Percentiles rank a stretch among this genome's conserved stretches.
phyloP scores from a whole-genome alignment of 768 basidiomycete genomes.

The Russula vinacea region DNA sequence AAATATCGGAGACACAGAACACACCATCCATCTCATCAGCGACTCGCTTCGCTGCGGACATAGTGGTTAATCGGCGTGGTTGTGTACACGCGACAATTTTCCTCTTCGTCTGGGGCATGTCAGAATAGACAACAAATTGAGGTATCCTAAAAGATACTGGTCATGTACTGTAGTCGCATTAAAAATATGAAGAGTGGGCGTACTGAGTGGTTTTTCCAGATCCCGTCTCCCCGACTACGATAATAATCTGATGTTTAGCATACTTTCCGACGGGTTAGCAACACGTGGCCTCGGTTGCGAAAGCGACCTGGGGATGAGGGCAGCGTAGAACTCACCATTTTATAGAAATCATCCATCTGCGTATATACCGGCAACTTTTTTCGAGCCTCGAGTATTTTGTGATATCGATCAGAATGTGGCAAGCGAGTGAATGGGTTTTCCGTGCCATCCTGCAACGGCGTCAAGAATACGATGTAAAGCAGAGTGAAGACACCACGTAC shows the following conservation, averaged over 20 bases:
- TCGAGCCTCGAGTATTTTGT: constrained; percentile 77
- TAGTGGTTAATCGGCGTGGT: constrained; percentile 92
- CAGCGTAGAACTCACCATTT: constrained; percentile 59
- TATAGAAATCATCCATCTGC: constrained; percentile 90
- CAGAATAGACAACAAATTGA: constrained; percentile 92
- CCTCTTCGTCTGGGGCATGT: constrained; percentile 83
- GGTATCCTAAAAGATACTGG: constrained; percentile 65
- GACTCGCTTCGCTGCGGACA: constrained; percentile 97
- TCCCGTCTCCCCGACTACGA: constrained; percentile 93
- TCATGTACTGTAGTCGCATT: background rate
- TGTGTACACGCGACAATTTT: constrained; percentile 97
- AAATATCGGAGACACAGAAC: constrained; percentile 34
- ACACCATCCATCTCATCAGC: constrained; percentile 98
- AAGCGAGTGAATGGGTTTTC: constrained; percentile 85
- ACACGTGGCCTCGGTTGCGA: constrained; percentile 26
- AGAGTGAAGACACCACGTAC: constrained; percentile 34
- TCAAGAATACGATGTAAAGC: constrained; percentile 2
- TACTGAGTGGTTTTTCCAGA: constrained; percentile 96
- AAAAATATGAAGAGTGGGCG: constrained; percentile 33
- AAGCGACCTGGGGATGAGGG: constrained; percentile 26
- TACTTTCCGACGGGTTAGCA: constrained; percentile 49
- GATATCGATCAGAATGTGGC: constrained; percentile 75
- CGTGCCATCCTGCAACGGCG: constrained; percentile 57
- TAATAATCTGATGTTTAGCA: constrained; percentile 75
- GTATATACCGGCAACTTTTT: constrained; percentile 88